Base-by-base conservation (phyloP, 805 yeast genomes). In the Starmera caribaea region DNA sequence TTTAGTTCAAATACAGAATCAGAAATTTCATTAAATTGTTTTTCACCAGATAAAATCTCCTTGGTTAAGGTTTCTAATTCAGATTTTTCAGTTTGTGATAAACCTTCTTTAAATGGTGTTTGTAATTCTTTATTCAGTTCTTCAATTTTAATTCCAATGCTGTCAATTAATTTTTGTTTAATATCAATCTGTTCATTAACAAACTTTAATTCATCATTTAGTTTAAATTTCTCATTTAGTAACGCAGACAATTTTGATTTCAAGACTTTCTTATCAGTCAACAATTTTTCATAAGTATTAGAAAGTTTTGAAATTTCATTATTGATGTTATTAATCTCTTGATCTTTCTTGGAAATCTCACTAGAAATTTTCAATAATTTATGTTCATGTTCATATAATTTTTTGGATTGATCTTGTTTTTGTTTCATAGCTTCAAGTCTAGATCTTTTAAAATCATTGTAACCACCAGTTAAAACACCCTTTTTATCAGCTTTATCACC, bases 391-490 rank as follows among this genome's bases (percentile, higher is more conserved):
- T 57, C 55, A n/a, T 57, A 67, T 14, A 71, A 62, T 34, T 76
- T 78, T 3, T 58, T 55, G 33, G 65, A 71, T 54, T 81, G 76
- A 40, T 63, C 68, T 12, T 73, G 67, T 45, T 82, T 70, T 12
- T 62, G 55, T 39, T 76, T 76, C 50, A 86, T 66, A 3, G 81
- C 73, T 48, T 87, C 95, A 36, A 89, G 59, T 49, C 94, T 70
- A 0, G 87, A 80, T 38, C 64, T 67, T 43, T 73, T 74, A 48
- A 69, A 73, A 49, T 85, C 92, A 48, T 84, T 73, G 51, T 73
- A 86, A 37, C 97, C 97, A 59, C 97, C 97, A 17, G 86, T 78
- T 35, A 92, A 58, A 2, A 82, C 83, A 58, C 98, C 98, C 47
- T 69, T 75, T 36, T 76, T 77, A 49, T 86, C 94, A 37, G 86